Conservation (phyloP, 73 alveolate genomes). For the Tetrahymena thermophila region DNA sequence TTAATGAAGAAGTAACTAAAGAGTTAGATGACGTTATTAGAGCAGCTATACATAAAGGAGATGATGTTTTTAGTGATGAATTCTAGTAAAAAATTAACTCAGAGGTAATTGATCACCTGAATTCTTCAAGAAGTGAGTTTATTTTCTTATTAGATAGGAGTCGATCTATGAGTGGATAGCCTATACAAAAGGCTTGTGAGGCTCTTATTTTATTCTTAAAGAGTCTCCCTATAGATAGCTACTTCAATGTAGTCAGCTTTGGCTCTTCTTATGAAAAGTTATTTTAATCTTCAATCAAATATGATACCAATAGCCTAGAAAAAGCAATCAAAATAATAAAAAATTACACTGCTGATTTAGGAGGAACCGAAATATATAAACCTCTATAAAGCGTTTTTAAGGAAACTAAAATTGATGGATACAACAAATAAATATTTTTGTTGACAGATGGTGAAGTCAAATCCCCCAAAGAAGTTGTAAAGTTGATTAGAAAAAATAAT, state of each 20-base stretch:
- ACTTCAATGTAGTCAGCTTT: constrained; percentile 68
- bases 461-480: not conserved
- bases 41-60: not conserved
- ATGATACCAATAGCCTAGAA: not conserved
- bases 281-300: not conserved
- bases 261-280: constrained; percentile 22
- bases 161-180: constrained; percentile 71
- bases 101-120: not conserved
- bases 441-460: not conserved
- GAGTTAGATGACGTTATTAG: not conserved
- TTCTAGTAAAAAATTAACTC: not conserved
- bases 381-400: constrained; percentile 54
- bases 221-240: constrained; percentile 56
- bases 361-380: constrained; percentile 82
- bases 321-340: not conserved
- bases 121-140: constrained; percentile 16
- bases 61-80: not conserved
- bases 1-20: not conserved
- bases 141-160: constrained; percentile 74
- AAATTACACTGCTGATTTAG: constrained; percentile 47
- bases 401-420: not conserved
- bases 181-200: constrained; percentile 51
- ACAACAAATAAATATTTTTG: not conserved
- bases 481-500: not conserved
- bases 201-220: constrained; percentile 61